phyloP scores from a whole-genome alignment of 805 yeast species.

The Myxozyma monticola region DNA sequence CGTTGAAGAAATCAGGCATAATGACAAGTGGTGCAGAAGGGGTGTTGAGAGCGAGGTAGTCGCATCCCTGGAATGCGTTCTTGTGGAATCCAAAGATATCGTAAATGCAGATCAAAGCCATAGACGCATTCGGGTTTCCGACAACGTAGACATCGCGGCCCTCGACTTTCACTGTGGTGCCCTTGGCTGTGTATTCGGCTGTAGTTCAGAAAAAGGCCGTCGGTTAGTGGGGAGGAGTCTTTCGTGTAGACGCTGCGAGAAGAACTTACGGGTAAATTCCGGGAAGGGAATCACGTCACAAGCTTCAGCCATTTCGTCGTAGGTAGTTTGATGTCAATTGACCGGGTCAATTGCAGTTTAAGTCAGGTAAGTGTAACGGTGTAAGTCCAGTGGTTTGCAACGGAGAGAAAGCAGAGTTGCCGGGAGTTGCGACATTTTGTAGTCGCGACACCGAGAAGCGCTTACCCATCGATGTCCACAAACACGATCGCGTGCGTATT shows the following conservation, averaged over 20 bases:
- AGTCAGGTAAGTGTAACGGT: too few relatives aligned
- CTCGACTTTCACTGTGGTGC: constrained; percentile 2
- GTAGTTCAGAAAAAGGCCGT: too few relatives aligned
- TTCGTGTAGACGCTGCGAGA: too few relatives aligned
- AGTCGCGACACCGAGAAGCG: too few relatives aligned
- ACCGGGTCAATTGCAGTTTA: too few relatives aligned
- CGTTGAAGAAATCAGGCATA: constrained; percentile 30
- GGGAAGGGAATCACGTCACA: constrained; percentile 22
- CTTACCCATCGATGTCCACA: too few relatives aligned
- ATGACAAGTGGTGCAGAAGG: constrained; percentile 22
- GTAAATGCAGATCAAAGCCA: constrained; percentile 25
- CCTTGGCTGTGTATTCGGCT: constrained; percentile 26
- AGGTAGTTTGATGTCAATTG: too few relatives aligned
- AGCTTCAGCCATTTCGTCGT: constrained; percentile 24
- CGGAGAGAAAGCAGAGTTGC: too few relatives aligned
- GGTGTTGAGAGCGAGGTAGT: constrained; percentile 19
- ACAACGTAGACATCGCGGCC: constrained; percentile 13
- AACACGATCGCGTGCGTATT: too few relatives aligned
- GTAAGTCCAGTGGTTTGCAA: too few relatives aligned
- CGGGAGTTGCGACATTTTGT: too few relatives aligned
- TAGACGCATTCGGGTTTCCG: constrained; percentile 11
- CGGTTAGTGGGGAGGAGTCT: too few relatives aligned
- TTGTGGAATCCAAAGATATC: constrained; percentile 28
- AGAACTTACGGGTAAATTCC: constrained; percentile 1
- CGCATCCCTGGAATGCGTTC: constrained; percentile 28